These are phyloP conservation scores for Escovopsis sp. DNA, from an alignment of 2,329 filamentous ascomycete species.

Conservation along the genomic window DNA sequence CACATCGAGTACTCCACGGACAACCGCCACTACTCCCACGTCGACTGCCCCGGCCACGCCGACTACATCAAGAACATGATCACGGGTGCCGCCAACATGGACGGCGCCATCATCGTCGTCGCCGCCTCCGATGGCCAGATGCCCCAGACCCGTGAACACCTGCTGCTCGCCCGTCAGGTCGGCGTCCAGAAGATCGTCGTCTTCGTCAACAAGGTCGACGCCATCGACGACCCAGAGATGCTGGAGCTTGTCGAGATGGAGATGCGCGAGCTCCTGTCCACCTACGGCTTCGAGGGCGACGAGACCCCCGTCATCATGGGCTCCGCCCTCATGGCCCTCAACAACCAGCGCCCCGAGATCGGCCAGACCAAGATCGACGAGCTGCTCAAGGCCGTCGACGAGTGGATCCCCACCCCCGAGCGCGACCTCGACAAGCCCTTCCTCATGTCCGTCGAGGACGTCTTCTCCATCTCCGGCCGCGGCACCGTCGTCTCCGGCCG, in stretches of 20 bases:
- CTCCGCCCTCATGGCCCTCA: conserved; percentile 87
- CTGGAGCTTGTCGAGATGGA: conserved; percentile 99
- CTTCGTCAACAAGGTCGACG: conserved; percentile 99
- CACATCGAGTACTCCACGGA: conserved; percentile 98
- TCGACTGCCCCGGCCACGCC: conserved; percentile 98
- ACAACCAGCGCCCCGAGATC: conserved; percentile 75
- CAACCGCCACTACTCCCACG: conserved; percentile 92
- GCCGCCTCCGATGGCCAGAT: conserved; percentile 98
- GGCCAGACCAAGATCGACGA: conserved; percentile 80
- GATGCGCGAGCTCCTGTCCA: conserved; percentile 90
- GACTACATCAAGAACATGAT: conserved; percentile 99
- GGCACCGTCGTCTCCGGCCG: conserved; percentile 94
- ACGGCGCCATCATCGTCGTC: conserved; percentile 96
- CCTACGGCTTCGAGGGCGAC: conserved; percentile 95
- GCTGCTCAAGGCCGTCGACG: conserved; percentile 77
- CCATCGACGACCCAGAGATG: conserved; percentile 96
- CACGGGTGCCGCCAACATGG: conserved; percentile 98
- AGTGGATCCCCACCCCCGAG: conserved; percentile 90
- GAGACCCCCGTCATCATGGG: conserved; percentile 96
- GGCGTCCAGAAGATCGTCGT: conserved; percentile 97
- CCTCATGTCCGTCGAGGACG: conserved; percentile 94
- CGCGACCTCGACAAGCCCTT: conserved; percentile 97
- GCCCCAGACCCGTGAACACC: conserved; percentile 97
- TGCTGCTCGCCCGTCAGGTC: conserved; percentile 94
- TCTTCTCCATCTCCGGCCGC: conserved; percentile 82